A percentile compares a stretch with the other conserved stretches of the same genome.
These are phyloP conservation scores for Penicillium sp. DNA, from an alignment of 2,329 filamentous ascomycete species.

Conservation along the genomic window DNA sequence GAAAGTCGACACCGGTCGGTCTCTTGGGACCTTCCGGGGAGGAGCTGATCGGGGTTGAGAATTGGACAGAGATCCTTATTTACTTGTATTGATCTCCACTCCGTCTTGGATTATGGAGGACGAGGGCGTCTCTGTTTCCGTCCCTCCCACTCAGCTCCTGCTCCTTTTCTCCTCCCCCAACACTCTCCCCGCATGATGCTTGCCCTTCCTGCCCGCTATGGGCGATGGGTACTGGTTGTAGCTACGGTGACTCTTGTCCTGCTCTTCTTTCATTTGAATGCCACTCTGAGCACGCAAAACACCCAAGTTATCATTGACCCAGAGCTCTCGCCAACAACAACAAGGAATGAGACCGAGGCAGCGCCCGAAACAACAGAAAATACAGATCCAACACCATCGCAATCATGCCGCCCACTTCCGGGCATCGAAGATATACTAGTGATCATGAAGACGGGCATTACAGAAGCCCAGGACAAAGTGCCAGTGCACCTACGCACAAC, in stretches of 20 bases:
- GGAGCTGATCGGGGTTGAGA: background rate
- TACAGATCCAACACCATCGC: background rate
- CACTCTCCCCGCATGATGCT: slow-evolving; percentile 13
- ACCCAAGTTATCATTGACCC: slow-evolving; percentile 11
- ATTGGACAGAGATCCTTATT: background rate
- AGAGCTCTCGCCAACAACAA: background rate
- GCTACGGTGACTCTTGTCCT: slow-evolving; percentile 14
- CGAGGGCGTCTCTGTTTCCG: background rate
- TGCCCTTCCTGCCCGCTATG: slow-evolving; percentile 22
- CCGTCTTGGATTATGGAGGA: slow-evolving; percentile 5
- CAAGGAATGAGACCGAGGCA: slow-evolving; percentile 3
- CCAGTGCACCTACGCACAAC: slow-evolving; percentile 57
- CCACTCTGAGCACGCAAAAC: slow-evolving; percentile 5
- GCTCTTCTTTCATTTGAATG: slow-evolving; percentile 19
- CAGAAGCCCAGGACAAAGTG: slow-evolving; percentile 57
- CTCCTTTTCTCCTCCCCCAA: background rate
- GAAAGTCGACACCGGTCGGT: background rate
- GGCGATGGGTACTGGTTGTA: slow-evolving; percentile 22
- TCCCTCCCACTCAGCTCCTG: slow-evolving; percentile 21
- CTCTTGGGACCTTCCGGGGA: slow-evolving; percentile 2
- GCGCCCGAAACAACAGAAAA: background rate
- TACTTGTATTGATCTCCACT: background rate
- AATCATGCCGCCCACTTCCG: slow-evolving; percentile 35
- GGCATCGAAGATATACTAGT: slow-evolving; percentile 57
- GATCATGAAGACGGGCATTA: slow-evolving; percentile 60